Conservation (phyloP, 768 basidiomycete genomes). For the Pleurotus djamor region DNA sequence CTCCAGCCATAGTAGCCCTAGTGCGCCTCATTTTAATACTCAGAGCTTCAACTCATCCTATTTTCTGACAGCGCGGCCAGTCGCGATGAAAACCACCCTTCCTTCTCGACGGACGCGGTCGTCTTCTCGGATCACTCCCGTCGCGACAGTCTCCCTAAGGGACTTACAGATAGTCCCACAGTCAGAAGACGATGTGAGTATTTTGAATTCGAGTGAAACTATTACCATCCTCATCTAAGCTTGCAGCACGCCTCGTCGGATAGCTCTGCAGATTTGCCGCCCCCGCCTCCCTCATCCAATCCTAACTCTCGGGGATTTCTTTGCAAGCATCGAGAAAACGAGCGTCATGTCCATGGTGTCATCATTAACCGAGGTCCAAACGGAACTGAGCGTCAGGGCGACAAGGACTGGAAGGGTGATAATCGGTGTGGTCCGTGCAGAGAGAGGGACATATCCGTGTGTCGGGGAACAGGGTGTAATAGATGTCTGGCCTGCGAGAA, state of each 20-base stretch:
- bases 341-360: neutral
- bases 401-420: neutral
- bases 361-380: neutral
- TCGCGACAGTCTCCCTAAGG: neutral
- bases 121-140: neutral
- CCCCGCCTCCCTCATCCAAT: neutral
- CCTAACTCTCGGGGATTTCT: neutral
- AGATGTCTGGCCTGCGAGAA: neutral
- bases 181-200: neutral
- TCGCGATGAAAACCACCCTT: no score
- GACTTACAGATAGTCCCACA: neutral
- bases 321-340: neutral
- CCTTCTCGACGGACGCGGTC: neutral
- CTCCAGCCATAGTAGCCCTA: no score
- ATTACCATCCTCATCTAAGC: neutral
- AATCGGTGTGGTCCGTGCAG: neutral
- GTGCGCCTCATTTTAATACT: no score
- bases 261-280: neutral
- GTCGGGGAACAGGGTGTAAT: neutral
- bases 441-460: neutral
- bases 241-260: neutral
- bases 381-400: neutral
- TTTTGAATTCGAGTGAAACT: neutral
- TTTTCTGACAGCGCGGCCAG: no score
- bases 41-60: no score